These are phyloP conservation scores for Ophiostoma fasciatum DNA, from an alignment of 2,329 filamentous ascomycete genomes.

Conservation along the genomic window DNA sequence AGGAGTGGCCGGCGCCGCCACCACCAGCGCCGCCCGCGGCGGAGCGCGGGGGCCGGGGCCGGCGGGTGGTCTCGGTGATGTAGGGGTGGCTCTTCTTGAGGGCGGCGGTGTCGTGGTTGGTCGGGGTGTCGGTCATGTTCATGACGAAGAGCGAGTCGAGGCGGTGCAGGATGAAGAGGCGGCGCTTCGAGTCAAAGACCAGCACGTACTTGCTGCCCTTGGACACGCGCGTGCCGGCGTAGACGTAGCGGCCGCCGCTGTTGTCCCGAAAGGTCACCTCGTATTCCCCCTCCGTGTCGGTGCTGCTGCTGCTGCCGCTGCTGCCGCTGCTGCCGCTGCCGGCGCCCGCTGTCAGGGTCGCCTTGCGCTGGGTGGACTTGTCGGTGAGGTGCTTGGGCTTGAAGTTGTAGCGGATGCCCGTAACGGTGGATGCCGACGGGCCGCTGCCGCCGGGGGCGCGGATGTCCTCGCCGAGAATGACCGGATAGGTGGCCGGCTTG, in stretches of 20 bases:
- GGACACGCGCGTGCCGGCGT: slow-evolving; percentile 42
- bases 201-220: slow-evolving; percentile 48
- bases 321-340: slow-evolving; percentile 31
- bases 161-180: slow-evolving; percentile 69
- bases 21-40: too few relatives aligned
- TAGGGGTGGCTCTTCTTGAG: slow-evolving; percentile 55
- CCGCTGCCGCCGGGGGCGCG: slow-evolving; percentile 29
- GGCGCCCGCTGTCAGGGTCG: slow-evolving; percentile 1
- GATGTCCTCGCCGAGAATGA: slow-evolving; percentile 47
- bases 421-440: slow-evolving; percentile 41
- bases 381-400: slow-evolving; percentile 37
- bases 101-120: slow-evolving; percentile 45
- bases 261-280: slow-evolving; percentile 40
- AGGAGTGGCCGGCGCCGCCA: too few relatives aligned
- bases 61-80: slow-evolving; percentile 26
- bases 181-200: slow-evolving; percentile 58
- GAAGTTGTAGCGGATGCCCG: slow-evolving; percentile 48
- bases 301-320: slow-evolving; percentile 38
- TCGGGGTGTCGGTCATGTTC: slow-evolving; percentile 62
- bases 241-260: slow-evolving; percentile 39
- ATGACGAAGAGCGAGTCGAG: slow-evolving; percentile 74
- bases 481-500: slow-evolving; percentile 43
- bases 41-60: slow-evolving; percentile 4
- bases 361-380: slow-evolving; percentile 27
- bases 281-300: slow-evolving; percentile 40